Evolutionary conservation across 1,139 yeast species (phyloP).

Genomic region (Geotrichum fermentans): DNA sequence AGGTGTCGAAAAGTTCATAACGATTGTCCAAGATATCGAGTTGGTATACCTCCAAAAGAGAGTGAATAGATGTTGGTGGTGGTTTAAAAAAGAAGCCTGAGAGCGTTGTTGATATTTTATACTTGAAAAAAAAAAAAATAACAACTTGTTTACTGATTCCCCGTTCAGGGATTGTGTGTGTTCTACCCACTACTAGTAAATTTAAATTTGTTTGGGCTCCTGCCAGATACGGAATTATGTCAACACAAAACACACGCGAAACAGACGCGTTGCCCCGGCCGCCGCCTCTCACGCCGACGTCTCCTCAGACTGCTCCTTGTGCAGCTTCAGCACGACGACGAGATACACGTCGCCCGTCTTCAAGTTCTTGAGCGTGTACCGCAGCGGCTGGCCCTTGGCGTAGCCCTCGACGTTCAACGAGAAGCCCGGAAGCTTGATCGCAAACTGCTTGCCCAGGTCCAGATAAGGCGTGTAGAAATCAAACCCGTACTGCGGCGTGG

Average conservation of each 20-base stretch:
- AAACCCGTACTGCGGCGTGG: constrained; percentile 35
- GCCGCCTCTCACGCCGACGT: too few relatives aligned
- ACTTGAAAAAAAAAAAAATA: too few relatives aligned
- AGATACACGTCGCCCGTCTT: constrained; percentile 27
- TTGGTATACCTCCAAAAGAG: too few relatives aligned
- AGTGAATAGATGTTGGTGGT: too few relatives aligned
- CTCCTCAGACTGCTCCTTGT: constrained; percentile 9
- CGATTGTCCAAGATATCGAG: too few relatives aligned
- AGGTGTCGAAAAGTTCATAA: constrained; percentile 31
- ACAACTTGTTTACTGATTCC: too few relatives aligned
- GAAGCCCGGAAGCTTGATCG: constrained; percentile 45
- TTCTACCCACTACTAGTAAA: too few relatives aligned
- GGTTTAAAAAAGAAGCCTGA: too few relatives aligned
- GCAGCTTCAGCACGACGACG: constrained; percentile 27
- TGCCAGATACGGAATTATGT: not conserved
- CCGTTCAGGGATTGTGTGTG: too few relatives aligned
- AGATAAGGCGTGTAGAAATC: constrained; percentile 46
- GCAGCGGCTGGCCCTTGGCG: constrained; percentile 39
- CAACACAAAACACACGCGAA: constrained; percentile 7
- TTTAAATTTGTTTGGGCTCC: not conserved
- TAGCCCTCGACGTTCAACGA: constrained; percentile 42
- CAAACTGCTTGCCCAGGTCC: constrained; percentile 41
- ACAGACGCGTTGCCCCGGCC: too few relatives aligned
- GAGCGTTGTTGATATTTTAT: too few relatives aligned
- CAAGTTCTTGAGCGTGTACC: constrained; percentile 32